Percentiles rank a stretch among this genome's conserved stretches.
These are phyloP conservation scores for Lolium multiflorum DNA, from an alignment of 176 grass and related monocot species.

Conservation along the genomic window DNA sequence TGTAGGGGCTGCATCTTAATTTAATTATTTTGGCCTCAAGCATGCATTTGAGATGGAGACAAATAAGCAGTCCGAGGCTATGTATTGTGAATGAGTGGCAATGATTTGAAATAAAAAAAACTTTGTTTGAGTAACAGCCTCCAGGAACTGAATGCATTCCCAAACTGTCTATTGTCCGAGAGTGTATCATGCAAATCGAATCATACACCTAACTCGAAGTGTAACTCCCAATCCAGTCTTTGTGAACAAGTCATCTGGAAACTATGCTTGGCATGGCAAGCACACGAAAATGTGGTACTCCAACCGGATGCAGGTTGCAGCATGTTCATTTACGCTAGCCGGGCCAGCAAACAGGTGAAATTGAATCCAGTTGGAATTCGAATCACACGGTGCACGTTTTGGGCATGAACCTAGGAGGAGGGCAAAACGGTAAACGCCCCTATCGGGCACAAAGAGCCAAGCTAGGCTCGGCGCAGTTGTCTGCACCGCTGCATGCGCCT, in stretches of 20 bases:
- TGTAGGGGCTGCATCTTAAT: too few relatives aligned
- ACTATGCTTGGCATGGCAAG: neutral
- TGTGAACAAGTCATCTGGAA: conserved; percentile 14
- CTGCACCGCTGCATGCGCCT: neutral
- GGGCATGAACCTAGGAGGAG: neutral
- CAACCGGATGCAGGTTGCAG: neutral
- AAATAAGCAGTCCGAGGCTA: neutral
- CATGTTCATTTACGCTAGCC: neutral
- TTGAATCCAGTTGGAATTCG: neutral
- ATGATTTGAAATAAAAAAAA: neutral
- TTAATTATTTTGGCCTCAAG: too few relatives aligned
- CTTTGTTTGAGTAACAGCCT: neutral
- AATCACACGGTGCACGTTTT: conserved; percentile 8
- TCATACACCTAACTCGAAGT: conserved; percentile 6
- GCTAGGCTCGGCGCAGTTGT: neutral
- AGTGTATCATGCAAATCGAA: conserved; percentile 13
- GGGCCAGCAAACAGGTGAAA: neutral
- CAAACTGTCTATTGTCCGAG: neutral
- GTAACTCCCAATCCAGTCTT: neutral
- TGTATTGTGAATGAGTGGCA: neutral
- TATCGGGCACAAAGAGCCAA: neutral
- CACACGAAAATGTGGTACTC: neutral
- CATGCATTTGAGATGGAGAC: too few relatives aligned
- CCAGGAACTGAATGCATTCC: neutral
- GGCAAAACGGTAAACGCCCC: neutral